Evolutionary conservation across 1,139 yeast genomes (phyloP).

Genomic region (Kazachstania sp.): DNA sequence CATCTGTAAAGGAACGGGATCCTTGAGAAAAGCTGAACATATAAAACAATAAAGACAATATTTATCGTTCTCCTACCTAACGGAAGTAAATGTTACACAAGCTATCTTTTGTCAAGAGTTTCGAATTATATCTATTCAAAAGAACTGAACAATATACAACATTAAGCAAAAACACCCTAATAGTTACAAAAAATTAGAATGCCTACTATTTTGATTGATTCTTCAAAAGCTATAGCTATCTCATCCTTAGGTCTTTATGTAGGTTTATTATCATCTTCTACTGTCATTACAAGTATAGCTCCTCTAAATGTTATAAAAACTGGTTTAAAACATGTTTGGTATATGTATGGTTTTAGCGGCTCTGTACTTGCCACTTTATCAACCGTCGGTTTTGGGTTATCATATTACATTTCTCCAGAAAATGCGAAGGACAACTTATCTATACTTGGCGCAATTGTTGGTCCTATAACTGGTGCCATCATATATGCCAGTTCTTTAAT

Average conservation of each 20-base stretch:
- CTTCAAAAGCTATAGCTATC: slow-evolving; percentile 48
- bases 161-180: neutral
- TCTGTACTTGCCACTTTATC: slow-evolving; percentile 24
- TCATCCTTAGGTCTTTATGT: slow-evolving; percentile 90
- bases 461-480: slow-evolving; percentile 14
- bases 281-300: slow-evolving; percentile 39
- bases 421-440: slow-evolving; percentile 7
- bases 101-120: too few relatives aligned
- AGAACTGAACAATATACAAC: neutral
- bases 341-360: slow-evolving; percentile 20
- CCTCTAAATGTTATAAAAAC: slow-evolving; percentile 23
- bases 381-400: slow-evolving; percentile 27
- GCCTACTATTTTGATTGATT: neutral
- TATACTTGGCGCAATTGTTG: slow-evolving; percentile 12
- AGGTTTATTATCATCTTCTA: slow-evolving; percentile 82
- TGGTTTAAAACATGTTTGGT: slow-evolving; percentile 20
- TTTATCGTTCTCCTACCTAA: too few relatives aligned
- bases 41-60: too few relatives aligned
- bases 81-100: too few relatives aligned
- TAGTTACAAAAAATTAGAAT: neutral
- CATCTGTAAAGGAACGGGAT: too few relatives aligned
- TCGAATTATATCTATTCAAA: too few relatives aligned
- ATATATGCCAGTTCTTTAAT: slow-evolving; percentile 2
- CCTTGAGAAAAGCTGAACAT: too few relatives aligned
- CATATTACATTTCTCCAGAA: slow-evolving; percentile 27